These are phyloP conservation scores for Takashimella tepidaria DNA, from an alignment of 1,284 basidiomycete genomes.

Conservation along the genomic window DNA sequence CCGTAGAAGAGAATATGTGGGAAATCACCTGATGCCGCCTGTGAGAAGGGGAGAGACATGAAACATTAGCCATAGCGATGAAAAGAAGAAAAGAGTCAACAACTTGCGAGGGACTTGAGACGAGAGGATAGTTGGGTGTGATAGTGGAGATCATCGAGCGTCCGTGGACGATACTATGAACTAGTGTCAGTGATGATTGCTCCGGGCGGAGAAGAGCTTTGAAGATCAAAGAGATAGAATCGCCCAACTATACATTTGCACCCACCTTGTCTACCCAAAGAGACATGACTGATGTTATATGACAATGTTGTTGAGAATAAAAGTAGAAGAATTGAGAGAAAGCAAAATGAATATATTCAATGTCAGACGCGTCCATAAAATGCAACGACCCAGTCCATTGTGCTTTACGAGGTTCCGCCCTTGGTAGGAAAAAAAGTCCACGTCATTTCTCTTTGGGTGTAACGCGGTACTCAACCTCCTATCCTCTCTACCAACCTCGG, in stretches of 20 bases:
- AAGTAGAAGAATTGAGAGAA: too few species aligned
- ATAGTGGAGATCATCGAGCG: constrained; percentile 82
- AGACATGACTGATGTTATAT: constrained; percentile 62
- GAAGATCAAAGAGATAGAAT: not conserved
- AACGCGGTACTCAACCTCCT: too few species aligned
- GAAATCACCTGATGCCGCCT: constrained; percentile 87
- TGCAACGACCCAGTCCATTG: not conserved
- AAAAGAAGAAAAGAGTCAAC: constrained; percentile 17
- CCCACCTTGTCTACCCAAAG: constrained; percentile 82
- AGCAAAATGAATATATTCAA: too few species aligned
- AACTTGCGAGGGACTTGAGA: constrained; percentile 66
- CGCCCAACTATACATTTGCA: too few species aligned
- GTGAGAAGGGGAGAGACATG: not conserved
- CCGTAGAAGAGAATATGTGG: constrained; percentile 98
- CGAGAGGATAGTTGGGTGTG: constrained; percentile 75
- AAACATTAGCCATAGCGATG: too few species aligned
- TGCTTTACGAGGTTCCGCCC: too few species aligned
- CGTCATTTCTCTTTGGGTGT: too few species aligned
- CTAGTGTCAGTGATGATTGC: constrained; percentile 7
- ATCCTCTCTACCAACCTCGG: too few species aligned
- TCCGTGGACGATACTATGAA: constrained; percentile 78
- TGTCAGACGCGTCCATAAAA: not conserved
- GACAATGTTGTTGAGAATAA: too few species aligned
- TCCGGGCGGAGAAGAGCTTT: not conserved
- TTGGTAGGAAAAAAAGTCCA: too few species aligned